Base-by-base conservation (phyloP, 2,329 filamentous ascomycete genomes). In the Coniochaeta ligniaria region DNA sequence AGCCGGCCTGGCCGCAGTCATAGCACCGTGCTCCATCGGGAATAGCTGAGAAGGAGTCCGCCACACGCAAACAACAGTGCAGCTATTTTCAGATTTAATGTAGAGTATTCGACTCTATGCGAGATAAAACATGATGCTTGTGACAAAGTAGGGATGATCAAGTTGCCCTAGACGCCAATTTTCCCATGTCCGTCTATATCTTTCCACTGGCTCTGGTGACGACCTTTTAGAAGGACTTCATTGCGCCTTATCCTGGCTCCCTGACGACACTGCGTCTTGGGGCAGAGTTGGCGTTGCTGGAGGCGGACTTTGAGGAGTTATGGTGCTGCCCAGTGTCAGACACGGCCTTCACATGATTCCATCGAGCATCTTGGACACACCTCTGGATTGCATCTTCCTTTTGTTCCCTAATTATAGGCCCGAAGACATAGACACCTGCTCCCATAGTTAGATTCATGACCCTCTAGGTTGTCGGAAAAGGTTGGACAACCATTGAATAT, bases 351-450 rank as follows among this genome's bases (percentile, higher is more conserved):
- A 31, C 47, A 31, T 24, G 47, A 12, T 17, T 17, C 17, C 20
- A 17, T 47, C 11, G 24, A 26, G 16, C 24, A 8, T 31, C 2
- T 16, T 17, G 14, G 12, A 31, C 47, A 22, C n/a, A 52, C 47
- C 47, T 52, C 14, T 52, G 47, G 6, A 52, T 52, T 52, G 47
- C 8, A 31, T 52, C 47, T 31, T 36, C 17, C 6, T 56, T 35
- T 24, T 38, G 31, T 20, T 58, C 36, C 36, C 8, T 14, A 20
- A 58, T 26, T 24, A 36, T 58, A 8, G 56, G 56, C 16, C 33
- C 33, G 36, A 58, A 58, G 12, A 45, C 38, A 58, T 58, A 58
- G 2, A 43, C 35, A 31, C 56, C 56, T 58, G 38, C n/a, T 43
- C 38, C 16, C 7, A 31, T 17, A 11, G 38, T 58, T 24, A 58